Percentiles rank a stretch among this genome's conserved stretches.
Evolutionary conservation across 1,139 yeast species (phyloP).

Genomic region (Geotrichum aggregatum): DNA sequence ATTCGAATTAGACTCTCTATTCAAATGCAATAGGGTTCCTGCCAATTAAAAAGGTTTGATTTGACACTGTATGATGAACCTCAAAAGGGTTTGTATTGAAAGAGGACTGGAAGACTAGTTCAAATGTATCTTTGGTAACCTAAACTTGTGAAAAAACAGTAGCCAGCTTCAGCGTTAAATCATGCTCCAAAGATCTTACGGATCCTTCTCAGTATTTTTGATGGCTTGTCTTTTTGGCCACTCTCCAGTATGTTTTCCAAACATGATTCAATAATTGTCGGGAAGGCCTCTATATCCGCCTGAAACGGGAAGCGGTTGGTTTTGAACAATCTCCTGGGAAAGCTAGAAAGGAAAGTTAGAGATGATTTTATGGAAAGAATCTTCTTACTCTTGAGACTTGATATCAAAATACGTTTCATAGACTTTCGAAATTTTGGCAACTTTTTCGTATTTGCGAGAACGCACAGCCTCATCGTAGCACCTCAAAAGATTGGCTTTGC

Average conservation of each 20-base stretch:
- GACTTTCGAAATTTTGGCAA: constrained; percentile 4
- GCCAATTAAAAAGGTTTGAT: too few relatives aligned
- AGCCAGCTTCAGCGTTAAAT: too few relatives aligned
- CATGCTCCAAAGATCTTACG: constrained; percentile 1
- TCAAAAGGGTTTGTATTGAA: too few relatives aligned
- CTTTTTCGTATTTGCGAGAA: constrained; percentile 9
- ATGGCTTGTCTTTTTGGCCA: neutral
- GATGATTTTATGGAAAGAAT: neutral
- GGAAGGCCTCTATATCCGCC: constrained; percentile 7
- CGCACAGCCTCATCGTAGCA: constrained; percentile 15
- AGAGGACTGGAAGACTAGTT: too few relatives aligned
- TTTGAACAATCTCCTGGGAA: constrained; percentile 6
- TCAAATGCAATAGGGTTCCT: too few relatives aligned
- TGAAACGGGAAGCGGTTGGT: constrained; percentile 8
- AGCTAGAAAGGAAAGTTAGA: neutral
- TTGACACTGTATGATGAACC: too few relatives aligned
- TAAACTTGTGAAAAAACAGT: neutral
- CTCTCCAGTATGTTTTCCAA: neutral
- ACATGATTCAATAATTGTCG: neutral
- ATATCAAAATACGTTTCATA: constrained; percentile 15
- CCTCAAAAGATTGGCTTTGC: constrained; percentile 5
- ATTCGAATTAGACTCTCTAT: too few relatives aligned
- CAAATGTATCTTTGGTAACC: neutral
- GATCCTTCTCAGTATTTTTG: neutral
- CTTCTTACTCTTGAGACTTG: constrained; percentile 12